These are phyloP conservation scores for Scenedesmus sp. DNA, from an alignment of 163 green algal species.

Conservation along the genomic window DNA sequence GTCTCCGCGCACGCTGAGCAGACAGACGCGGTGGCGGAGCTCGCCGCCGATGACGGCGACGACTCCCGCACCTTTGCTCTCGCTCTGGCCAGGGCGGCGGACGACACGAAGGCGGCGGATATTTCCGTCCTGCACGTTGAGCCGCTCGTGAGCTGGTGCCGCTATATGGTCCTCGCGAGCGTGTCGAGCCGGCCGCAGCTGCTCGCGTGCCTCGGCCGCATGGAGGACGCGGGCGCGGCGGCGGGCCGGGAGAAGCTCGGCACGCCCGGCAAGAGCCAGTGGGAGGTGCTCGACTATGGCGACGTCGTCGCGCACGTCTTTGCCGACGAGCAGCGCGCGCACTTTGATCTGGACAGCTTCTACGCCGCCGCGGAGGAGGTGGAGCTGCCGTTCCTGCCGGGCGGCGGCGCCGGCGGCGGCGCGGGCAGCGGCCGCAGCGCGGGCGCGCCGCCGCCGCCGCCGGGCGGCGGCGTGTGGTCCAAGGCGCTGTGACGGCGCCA, in stretches of 20 bases:
- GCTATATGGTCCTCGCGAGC: slow-evolving; percentile 63
- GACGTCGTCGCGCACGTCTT: slow-evolving; percentile 80
- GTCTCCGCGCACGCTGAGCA: not conserved
- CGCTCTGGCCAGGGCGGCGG: slow-evolving; percentile 57
- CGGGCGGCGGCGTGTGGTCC: not conserved
- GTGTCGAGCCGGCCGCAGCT: slow-evolving; percentile 72
- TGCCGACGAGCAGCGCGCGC: slow-evolving; percentile 66
- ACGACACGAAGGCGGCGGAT: slow-evolving; percentile 65
- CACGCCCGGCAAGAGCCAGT: slow-evolving; percentile 23
- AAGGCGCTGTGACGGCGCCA: too few species aligned
- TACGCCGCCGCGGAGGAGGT: slow-evolving; percentile 84
- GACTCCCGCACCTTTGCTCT: slow-evolving; percentile 49
- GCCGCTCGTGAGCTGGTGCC: slow-evolving; percentile 65
- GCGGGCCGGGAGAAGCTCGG: not conserved
- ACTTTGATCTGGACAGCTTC: slow-evolving; percentile 76
- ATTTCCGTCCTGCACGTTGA: slow-evolving; percentile 68
- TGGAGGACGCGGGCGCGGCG: slow-evolving; percentile 55
- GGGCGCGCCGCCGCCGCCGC: not conserved
- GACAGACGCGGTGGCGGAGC: slow-evolving; percentile 4
- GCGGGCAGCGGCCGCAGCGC: not conserved
- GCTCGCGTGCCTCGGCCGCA: slow-evolving; percentile 61
- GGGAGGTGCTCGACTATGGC: slow-evolving; percentile 70
- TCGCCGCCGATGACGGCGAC: not conserved
- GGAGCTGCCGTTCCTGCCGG: slow-evolving; percentile 59
- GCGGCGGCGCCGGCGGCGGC: not conserved